A percentile compares a stretch with the other conserved stretches of the same genome.
phyloP scores from a whole-genome alignment of 495 filamentous ascomycete genomes.

The Lepraria neglecta region DNA sequence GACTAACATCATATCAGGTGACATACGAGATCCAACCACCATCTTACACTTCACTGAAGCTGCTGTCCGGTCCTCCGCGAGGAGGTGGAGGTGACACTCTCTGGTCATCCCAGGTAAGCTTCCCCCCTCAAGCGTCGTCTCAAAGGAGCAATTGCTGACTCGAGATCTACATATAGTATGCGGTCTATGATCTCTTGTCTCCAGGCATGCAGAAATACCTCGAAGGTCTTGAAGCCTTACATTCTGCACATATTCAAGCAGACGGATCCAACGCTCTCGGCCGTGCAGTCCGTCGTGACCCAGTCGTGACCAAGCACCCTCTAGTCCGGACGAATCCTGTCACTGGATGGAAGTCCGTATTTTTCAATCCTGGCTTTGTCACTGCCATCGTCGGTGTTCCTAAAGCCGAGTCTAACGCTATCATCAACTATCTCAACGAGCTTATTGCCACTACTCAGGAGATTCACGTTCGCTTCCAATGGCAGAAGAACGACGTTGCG shows the following conservation, averaged over 20 bases:
- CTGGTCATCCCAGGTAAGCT: constrained; percentile 54
- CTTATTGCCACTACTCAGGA: constrained; percentile 59
- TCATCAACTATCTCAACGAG: constrained; percentile 60
- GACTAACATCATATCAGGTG: constrained; percentile 36
- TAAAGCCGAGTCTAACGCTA: constrained; percentile 59
- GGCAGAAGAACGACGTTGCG: constrained; percentile 63
- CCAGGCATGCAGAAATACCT: constrained; percentile 63
- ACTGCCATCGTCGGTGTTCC: constrained; percentile 68
- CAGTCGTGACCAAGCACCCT: constrained; percentile 61
- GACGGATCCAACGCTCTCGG: constrained; percentile 54
- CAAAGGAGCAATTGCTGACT: too few relatives aligned
- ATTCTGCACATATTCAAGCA: constrained; percentile 67
- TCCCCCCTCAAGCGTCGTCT: too few relatives aligned
- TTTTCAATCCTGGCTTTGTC: constrained; percentile 75
- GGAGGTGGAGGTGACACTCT: constrained; percentile 72
- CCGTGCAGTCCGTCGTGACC: constrained; percentile 59
- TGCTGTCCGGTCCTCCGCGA: constrained; percentile 59
- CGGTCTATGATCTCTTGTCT: constrained; percentile 65
- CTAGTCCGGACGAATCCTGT: constrained; percentile 68
- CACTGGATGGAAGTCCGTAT: constrained; percentile 73
- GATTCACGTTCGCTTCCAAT: constrained; percentile 63
- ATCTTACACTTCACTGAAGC: constrained; percentile 64
- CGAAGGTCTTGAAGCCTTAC: constrained; percentile 62
- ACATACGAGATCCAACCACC: constrained; percentile 76
- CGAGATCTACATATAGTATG: constrained; percentile 36